Percentiles rank a stretch among this genome's conserved stretches.
Evolutionary conservation across 2,329 filamentous ascomycete genomes (phyloP).

Genomic region (Hawksworthiomyces lignivorus): DNA sequence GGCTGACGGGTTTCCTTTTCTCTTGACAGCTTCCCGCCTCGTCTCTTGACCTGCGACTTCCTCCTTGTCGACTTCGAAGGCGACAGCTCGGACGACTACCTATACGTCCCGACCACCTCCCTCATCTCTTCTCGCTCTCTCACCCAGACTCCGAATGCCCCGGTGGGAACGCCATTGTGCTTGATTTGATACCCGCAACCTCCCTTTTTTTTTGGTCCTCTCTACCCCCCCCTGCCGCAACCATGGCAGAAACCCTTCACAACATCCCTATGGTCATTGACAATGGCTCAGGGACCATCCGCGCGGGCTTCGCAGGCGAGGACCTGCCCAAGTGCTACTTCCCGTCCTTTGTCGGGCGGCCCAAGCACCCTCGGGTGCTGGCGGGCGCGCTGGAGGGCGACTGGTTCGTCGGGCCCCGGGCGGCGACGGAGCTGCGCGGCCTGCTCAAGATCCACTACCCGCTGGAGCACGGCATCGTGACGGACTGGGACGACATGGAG

Average conservation of each 20-base stretch:
- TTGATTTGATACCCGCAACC: too few species aligned
- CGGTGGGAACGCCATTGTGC: too few species aligned
- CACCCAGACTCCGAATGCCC: too few species aligned
- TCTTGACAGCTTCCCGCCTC: background rate
- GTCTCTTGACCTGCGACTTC: too few species aligned
- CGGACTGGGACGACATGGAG: slow-evolving; percentile 99
- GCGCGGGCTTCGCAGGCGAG: slow-evolving; percentile 93
- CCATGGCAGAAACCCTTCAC: slow-evolving; percentile 63
- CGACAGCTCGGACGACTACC: background rate
- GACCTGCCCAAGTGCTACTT: slow-evolving; percentile 96
- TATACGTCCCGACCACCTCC: background rate
- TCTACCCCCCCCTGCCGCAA: slow-evolving; percentile 1
- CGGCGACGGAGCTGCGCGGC: slow-evolving; percentile 80
- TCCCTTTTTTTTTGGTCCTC: background rate
- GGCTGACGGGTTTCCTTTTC: slow-evolving; percentile 2
- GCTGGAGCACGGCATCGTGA: slow-evolving; percentile 94
- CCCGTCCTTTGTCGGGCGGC: slow-evolving; percentile 91
- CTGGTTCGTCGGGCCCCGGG: slow-evolving; percentile 88
- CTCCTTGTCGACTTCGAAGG: background rate
- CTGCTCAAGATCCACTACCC: slow-evolving; percentile 94
- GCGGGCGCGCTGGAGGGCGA: slow-evolving; percentile 96
- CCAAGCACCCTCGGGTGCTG: slow-evolving; percentile 89
- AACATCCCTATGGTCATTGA: slow-evolving; percentile 98
- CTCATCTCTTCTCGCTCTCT: background rate
- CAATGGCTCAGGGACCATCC: slow-evolving; percentile 96